Base-by-base conservation (phyloP, 768 basidiomycete species). In the Tulasnella sp. region DNA sequence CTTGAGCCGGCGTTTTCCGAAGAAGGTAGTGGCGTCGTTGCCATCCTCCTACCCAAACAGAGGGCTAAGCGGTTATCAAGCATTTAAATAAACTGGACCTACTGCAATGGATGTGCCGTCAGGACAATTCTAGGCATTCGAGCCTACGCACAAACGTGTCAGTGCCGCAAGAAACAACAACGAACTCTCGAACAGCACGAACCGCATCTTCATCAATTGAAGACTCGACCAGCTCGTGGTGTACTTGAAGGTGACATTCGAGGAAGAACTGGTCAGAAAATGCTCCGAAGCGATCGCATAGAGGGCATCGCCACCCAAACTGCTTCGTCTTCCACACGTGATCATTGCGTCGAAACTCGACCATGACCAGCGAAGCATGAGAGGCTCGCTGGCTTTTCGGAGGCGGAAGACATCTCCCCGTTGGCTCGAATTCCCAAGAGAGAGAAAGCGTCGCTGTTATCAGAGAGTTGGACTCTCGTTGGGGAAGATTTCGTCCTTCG, bases 261-360 rank as follows among this genome's bases (percentile, higher is more conserved):
- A 91, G 81, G 84, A 87, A 84, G 36, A 80, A 83, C 15, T 80
- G 82, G 31, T 85, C 86, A 9, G 78, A 69, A 67, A 91, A 88
- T 0, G 76, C 77, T 31, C 82, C 83, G 69, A 88, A 84, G 12
- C 88, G 74, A 42, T 84, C 83, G 79, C 90, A 91, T n/a, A 90
- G 78, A 0, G 90, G 89, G 78, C 90, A 91, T 52, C 81, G 52
- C 85, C 86, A 88, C 19, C 75, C 75, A 34, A 45, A 7, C 29
- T 68, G 67, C 42, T 68, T 42, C 17, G 67, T 70, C 34, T 36
- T 38, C 75, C 75, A 76, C 12, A 45, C 19, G 17, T 76, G 15
- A 3, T 70, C 75, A 29, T 69, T 31, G 67, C 19, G 29, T 22
- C 40, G 25, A 39, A 69, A 67, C 68, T 76, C 67, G 25, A 64